These are phyloP conservation scores for Exophiala alcalophila DNA, from an alignment of 2,329 filamentous ascomycete genomes.

Conservation along the genomic window DNA sequence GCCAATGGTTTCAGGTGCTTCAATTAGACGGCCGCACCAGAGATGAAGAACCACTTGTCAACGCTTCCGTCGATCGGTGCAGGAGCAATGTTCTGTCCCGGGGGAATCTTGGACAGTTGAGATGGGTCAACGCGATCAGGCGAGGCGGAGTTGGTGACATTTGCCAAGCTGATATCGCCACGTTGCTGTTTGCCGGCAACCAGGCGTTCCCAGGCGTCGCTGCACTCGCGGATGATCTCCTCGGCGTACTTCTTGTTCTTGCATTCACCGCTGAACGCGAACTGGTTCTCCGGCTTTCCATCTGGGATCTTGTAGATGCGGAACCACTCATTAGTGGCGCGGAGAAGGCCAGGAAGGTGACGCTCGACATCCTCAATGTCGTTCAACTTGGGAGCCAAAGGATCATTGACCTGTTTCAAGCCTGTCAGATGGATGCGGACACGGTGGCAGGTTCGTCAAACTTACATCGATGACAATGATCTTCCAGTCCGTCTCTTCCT, in stretches of 20 bases:
- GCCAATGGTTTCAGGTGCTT: slow-evolving; percentile 11
- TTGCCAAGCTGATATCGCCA: slow-evolving; percentile 79
- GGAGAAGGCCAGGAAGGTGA: slow-evolving; percentile 92
- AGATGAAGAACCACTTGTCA: slow-evolving; percentile 99
- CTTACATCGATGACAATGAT: slow-evolving; percentile 89
- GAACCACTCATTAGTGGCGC: slow-evolving; percentile 99
- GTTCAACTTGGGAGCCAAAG: slow-evolving; percentile 92
- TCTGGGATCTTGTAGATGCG: slow-evolving; percentile 99
- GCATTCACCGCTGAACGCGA: slow-evolving; percentile 99
- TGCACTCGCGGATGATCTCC: slow-evolving; percentile 93
- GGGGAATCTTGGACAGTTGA: slow-evolving; percentile 72
- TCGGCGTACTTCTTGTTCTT: slow-evolving; percentile 99
- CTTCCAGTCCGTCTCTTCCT: slow-evolving; percentile 99
- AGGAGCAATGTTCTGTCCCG: slow-evolving; percentile 73
- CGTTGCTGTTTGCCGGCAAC: slow-evolving; percentile 82
- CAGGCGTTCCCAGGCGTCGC: slow-evolving; percentile 94
- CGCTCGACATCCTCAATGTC: slow-evolving; percentile 99
- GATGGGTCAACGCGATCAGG: slow-evolving; percentile 65
- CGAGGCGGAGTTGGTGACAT: slow-evolving; percentile 72
- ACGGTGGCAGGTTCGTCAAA: neutral
- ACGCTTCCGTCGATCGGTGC: slow-evolving; percentile 93
- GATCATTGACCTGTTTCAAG: slow-evolving; percentile 64
- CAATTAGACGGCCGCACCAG: slow-evolving; percentile 76
- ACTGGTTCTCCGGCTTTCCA: slow-evolving; percentile 99
- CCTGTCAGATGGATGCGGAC: slow-evolving; percentile 41